Conservation (phyloP, 179 eudicot species). For the Gypsophila paniculata region DNA sequence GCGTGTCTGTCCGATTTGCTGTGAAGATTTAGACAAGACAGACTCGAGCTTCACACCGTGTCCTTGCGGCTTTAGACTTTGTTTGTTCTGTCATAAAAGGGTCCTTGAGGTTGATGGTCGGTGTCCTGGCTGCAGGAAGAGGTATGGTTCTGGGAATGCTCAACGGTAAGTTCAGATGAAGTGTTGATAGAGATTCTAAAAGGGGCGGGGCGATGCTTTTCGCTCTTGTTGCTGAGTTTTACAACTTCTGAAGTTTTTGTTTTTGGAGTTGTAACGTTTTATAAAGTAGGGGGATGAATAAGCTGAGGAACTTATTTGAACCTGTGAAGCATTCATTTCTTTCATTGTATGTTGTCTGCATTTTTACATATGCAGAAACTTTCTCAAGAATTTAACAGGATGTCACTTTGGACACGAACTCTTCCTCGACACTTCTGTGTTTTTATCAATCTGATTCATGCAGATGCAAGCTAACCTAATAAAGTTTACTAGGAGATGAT, state of each 20-base stretch:
- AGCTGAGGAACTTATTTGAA: conserved; percentile 18
- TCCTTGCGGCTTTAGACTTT: conserved; percentile 73
- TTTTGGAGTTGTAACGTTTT: conserved; percentile 8
- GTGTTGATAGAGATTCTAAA: neutral
- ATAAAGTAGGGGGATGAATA: conserved; percentile 10
- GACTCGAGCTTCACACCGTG: conserved; percentile 81
- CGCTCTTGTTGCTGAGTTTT: neutral
- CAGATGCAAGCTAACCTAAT: no score
- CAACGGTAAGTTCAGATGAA: conserved; percentile 4
- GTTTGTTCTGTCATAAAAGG: conserved; percentile 87
- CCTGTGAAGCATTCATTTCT: conserved; percentile 26
- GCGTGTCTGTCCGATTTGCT: conserved; percentile 72
- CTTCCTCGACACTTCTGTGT: neutral
- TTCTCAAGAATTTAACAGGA: neutral
- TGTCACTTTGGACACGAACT: neutral
- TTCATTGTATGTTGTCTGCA: conserved; percentile 8
- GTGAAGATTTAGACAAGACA: conserved; percentile 77
- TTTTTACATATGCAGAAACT: neutral
- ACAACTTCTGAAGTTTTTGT: neutral
- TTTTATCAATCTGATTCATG: no score
- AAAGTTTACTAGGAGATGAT: no score
- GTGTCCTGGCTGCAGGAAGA: conserved; percentile 93
- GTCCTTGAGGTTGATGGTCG: conserved; percentile 86
- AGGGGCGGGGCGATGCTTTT: neutral
- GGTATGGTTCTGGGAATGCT: conserved; percentile 36